phyloP scores from a whole-genome alignment of 176 grass and related monocot species.

The Olyra latifolia region DNA sequence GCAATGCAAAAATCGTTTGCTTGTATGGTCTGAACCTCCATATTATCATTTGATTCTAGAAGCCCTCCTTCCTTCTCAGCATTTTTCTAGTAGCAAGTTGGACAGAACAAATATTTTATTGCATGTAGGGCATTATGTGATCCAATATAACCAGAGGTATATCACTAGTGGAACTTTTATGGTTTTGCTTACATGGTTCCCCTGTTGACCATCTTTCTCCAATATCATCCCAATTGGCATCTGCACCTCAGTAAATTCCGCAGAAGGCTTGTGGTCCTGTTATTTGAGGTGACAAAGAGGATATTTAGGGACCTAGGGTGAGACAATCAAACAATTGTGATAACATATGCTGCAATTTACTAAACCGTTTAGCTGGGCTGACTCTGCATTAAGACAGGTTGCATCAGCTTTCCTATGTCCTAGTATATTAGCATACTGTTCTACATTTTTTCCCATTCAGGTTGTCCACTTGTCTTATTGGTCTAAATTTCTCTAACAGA shows the following conservation, averaged over 20 bases:
- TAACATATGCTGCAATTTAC: constrained; percentile 24
- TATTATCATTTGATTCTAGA: constrained; percentile 20
- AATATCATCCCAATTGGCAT: constrained; percentile 21
- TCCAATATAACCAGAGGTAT: constrained; percentile 16
- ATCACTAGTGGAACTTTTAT: constrained; percentile 40
- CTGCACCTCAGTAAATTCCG: constrained; percentile 15
- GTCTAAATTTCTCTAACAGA: not conserved
- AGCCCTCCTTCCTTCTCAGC: constrained; percentile 30
- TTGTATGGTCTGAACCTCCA: constrained; percentile 32
- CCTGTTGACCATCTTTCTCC: constrained; percentile 40
- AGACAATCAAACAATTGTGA: constrained; percentile 2
- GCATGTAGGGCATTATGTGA: not conserved
- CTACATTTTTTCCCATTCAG: not conserved
- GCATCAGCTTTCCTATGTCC: constrained; percentile 11
- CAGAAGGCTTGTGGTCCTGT: constrained; percentile 25
- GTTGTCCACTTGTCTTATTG: not conserved
- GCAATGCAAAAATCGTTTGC: constrained; percentile 14
- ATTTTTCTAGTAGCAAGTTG: constrained; percentile 41
- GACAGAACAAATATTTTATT: constrained; percentile 30
- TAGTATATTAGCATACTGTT: constrained; percentile 6
- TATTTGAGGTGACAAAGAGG: constrained; percentile 23
- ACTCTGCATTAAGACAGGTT: not conserved
- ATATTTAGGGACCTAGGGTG: constrained; percentile 11
- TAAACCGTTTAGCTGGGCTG: not conserved
- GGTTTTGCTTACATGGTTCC: constrained; percentile 29